Base-by-base conservation (phyloP, 768 basidiomycete species). In the Lepiota venenata region DNA sequence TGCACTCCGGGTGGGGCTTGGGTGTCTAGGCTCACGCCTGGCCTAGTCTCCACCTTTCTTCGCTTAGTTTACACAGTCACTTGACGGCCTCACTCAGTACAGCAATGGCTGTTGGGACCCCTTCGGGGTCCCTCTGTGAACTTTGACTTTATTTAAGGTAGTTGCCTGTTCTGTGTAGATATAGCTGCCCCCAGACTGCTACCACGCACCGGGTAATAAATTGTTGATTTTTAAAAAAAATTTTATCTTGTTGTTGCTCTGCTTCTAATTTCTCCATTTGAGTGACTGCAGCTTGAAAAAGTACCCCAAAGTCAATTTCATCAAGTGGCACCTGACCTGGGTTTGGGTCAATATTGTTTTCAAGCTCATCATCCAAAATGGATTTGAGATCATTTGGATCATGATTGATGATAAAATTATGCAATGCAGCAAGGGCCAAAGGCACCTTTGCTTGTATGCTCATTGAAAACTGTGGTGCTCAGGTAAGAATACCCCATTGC, bases 221-320 rank as follows among this genome's bases (percentile, higher is more conserved):
- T n/a, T n/a, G n/a, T n/a, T n/a, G n/a, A n/a, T n/a, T n/a, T n/a
- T n/a, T n/a, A n/a, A n/a, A n/a, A n/a, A n/a, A n/a, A n/a, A n/a
- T n/a, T n/a, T n/a, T n/a, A 57, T 61, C 57, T 14, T 25, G 40
- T 9, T 47, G 21, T 22, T 14, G 9, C 40, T 22, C 32, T 55
- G 59, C 57, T 41, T 40, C 16, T 11, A 15, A 15, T 32, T 52
- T 55, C 57, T 60, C 52, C 21, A 29, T 39, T 16, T 15, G 25
- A 2, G 40, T 27, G 20, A 60, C 71, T 93, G 58, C 49, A 20
- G 5, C 10, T n/a, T 12, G 10, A 7, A 40, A 52, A 46, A 60
- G 22, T 57, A 5, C 1, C 55, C 39, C n/a, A 59, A 48, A 21
- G 20, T 37, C 21, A 4, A 39, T 11, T n/a, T 50, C 22, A 3